phyloP scores from a whole-genome alignment of 1,139 yeast genomes.

The Geotrichum europaeum region DNA sequence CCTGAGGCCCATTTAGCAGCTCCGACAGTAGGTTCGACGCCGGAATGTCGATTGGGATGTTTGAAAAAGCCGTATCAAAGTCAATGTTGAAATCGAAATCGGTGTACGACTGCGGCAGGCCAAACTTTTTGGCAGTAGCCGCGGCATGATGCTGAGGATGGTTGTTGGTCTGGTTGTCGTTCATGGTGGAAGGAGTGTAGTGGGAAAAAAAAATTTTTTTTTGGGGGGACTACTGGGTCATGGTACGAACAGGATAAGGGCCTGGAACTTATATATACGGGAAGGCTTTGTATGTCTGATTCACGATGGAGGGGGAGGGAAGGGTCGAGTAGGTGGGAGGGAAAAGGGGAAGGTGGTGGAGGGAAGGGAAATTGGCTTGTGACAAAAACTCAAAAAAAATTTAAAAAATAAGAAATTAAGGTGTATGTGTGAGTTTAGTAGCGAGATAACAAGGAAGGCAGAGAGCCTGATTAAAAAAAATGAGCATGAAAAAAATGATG shows the following conservation, averaged over 20 bases:
- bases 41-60: conserved; percentile 16
- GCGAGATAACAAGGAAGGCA: too few relatives aligned
- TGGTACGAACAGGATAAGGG: neutral
- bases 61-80: conserved; percentile 18
- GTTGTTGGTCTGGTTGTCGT: neutral
- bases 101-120: conserved; percentile 3
- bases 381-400: neutral
- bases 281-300: neutral
- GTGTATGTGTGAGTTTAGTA: too few relatives aligned
- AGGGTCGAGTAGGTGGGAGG: neutral
- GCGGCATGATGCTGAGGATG: neutral
- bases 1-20: neutral
- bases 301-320: neutral
- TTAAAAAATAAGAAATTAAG: neutral
- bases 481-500: neutral
- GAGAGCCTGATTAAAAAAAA: too few relatives aligned
- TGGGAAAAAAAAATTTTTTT: neutral
- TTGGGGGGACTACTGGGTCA: too few relatives aligned
- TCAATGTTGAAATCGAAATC: conserved; percentile 18
- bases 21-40: conserved; percentile 1
- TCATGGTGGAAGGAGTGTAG: neutral
- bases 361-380: neutral
- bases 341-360: neutral
- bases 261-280: neutral
- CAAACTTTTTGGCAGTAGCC: neutral